Evolutionary conservation across 768 basidiomycete species (phyloP).

Genomic region (Russula virescens): DNA sequence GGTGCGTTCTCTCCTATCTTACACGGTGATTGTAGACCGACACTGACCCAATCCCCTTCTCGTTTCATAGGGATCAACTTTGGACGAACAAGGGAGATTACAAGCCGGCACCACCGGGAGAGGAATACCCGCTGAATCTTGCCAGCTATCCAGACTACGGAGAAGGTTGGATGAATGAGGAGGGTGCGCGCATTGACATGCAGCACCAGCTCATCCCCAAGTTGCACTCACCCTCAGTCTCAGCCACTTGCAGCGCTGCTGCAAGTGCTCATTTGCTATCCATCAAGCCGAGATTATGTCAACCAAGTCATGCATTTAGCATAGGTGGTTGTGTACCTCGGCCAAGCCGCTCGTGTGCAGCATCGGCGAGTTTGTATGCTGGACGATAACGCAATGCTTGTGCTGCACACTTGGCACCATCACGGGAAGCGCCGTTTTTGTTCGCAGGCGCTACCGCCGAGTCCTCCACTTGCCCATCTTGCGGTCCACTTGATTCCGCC

Average conservation of each 20-base stretch:
- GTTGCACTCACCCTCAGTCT: no score
- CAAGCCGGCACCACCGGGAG: conserved; percentile 46
- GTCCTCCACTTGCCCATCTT: not conserved
- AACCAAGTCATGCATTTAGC: not conserved
- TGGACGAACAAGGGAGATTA: conserved; percentile 82
- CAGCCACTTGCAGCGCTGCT: no score
- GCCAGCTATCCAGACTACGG: conserved; percentile 68
- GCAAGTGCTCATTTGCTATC: no score
- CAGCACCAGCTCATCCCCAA: conserved; percentile 71
- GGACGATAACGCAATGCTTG: conserved; percentile 50
- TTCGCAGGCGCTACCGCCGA: not conserved
- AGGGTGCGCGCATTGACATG: conserved; percentile 73
- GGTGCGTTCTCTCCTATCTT: conserved; percentile 39
- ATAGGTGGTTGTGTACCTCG: conserved; percentile 18
- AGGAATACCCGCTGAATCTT: conserved; percentile 66
- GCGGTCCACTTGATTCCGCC: not conserved
- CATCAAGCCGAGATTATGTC: no score
- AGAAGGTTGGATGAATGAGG: conserved; percentile 81
- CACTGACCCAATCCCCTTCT: no score
- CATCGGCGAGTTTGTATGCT: conserved; percentile 77
- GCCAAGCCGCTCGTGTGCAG: conserved; percentile 27
- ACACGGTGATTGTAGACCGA: no score
- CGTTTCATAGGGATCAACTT: conserved; percentile 77
- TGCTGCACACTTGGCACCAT: conserved; percentile 19
- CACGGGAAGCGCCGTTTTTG: not conserved